Conservation (phyloP, 768 basidiomycete species). For the Mrakia gelida region DNA sequence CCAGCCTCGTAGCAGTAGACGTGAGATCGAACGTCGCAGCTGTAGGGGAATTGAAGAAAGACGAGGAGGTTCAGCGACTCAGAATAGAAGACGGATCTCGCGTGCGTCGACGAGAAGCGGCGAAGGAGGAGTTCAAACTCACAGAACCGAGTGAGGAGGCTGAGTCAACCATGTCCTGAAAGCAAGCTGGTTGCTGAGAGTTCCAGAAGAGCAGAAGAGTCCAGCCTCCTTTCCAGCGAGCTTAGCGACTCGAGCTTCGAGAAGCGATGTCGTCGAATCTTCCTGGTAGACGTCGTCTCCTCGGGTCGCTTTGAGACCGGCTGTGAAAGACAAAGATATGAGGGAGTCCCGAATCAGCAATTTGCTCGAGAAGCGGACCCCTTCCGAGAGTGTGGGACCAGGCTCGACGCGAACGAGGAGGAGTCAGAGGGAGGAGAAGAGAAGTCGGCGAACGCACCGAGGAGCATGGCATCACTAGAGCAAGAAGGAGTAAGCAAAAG, state of each 20-base stretch:
- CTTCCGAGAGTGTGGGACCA: no score
- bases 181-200: constrained; percentile 50
- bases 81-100: no score
- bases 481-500: not conserved
- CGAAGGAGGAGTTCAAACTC: not conserved
- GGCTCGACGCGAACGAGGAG: not conserved
- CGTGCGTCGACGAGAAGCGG: not conserved
- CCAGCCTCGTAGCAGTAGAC: constrained; percentile 72
- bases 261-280: constrained; percentile 46
- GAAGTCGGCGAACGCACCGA: constrained; percentile 25
- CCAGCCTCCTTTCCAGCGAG: constrained; percentile 79
- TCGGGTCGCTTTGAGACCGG: constrained; percentile 39
- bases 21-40: constrained; percentile 20
- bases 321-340: not conserved
- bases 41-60: not conserved
- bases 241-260: constrained; percentile 48
- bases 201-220: constrained; percentile 76
- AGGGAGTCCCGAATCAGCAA: not conserved
- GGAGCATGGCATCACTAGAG: constrained; percentile 42
- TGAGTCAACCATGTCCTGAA: constrained; percentile 80
- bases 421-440: not conserved
- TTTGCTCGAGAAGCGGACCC: no score
- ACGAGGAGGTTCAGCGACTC: not conserved
- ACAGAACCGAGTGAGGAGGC: constrained; percentile 83
- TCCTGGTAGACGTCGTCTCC: constrained; percentile 48